These are phyloP conservation scores for Knufia petricola DNA, from an alignment of 2,329 filamentous ascomycete species.

Conservation along the genomic window DNA sequence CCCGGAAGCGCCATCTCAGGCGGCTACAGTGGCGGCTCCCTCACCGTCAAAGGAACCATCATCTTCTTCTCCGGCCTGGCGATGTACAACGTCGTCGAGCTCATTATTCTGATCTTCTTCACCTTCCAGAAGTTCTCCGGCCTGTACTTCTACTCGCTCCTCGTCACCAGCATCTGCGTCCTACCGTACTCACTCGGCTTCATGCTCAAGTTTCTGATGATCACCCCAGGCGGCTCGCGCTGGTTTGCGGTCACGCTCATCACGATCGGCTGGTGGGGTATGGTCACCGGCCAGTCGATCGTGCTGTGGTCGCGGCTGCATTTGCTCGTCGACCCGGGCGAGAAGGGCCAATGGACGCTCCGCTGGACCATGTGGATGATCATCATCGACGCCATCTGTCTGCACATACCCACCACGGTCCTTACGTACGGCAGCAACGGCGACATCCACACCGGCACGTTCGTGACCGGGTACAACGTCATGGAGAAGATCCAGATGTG, in stretches of 20 bases:
- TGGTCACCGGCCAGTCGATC: constrained; percentile 41
- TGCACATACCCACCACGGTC: constrained; percentile 39
- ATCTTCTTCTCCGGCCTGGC: constrained; percentile 39
- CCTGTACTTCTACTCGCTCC: constrained; percentile 43
- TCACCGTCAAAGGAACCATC: constrained; percentile 35
- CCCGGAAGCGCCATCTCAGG: constrained; percentile 31
- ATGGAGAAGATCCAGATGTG: constrained; percentile 50
- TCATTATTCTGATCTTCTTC: constrained; percentile 40
- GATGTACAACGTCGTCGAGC: constrained; percentile 43
- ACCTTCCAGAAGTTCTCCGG: constrained; percentile 39
- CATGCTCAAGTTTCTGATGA: constrained; percentile 38
- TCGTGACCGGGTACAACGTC: constrained; percentile 32
- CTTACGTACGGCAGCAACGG: constrained; percentile 36
- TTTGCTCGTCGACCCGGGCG: constrained; percentile 29
- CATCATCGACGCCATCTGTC: constrained; percentile 33
- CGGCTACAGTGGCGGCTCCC: constrained; percentile 26
- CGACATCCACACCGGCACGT: constrained; percentile 18
- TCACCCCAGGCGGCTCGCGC: constrained; percentile 24
- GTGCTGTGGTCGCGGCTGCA: constrained; percentile 44
- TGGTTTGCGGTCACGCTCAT: constrained; percentile 36
- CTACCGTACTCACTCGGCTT: constrained; percentile 39
- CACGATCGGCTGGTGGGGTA: constrained; percentile 38
- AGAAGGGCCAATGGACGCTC: constrained; percentile 31
- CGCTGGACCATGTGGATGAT: constrained; percentile 39
- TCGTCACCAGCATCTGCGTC: constrained; percentile 36